Base-by-base conservation (phyloP, 1,284 basidiomycete genomes). In the Stygiomarasmius scandens region DNA sequence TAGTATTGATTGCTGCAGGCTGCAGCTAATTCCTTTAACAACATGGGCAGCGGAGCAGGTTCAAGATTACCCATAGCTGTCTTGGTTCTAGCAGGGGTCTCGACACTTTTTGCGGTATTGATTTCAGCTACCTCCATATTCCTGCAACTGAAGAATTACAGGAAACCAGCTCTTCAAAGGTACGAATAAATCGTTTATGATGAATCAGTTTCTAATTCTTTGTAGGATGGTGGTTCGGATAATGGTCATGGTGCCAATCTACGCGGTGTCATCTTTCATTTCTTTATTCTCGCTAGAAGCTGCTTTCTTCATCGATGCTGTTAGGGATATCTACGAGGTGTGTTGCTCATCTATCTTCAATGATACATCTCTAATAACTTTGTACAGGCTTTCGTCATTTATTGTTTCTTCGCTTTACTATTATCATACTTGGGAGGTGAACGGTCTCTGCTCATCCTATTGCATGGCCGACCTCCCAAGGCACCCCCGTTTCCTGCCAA, bases 261-360 rank as follows among this genome's bases (percentile, higher is more conserved):
- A 98, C 72, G 94, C 89, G 1, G 80, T 98, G 22, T 85, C 96
- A 0, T 96, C 94, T 2, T 80, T 96, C 64, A 95, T 98, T 62
- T 95, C 96, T 1, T 80, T 99, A 49, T 96, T 96, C 76, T 98
- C 95, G 0, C 79, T 98, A 54, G 90, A 96, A 67, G 93, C 93
- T 1, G 96, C 96, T 0, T 98, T 98, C 76, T 90, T 97, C 64
- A 97, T 99, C 64, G 96, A 99, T 71, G 92, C 88, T 22, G 80
- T 98, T 58, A 84, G 96, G 43, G 97, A 99, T 72, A 85, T 99
- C 11, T 99, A 99, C 74, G 96, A 99, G 82, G 94, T 93, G 58
- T 61, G 84, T 27, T 69, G 20, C 38, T 58, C n/a, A n/a, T 11
- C 34, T 47, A 19, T 32, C 48, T 51, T 58, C 20, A 32, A 24